Base-by-base conservation (phyloP, 768 basidiomycete species). In the Rhizopogon vesiculosus region DNA sequence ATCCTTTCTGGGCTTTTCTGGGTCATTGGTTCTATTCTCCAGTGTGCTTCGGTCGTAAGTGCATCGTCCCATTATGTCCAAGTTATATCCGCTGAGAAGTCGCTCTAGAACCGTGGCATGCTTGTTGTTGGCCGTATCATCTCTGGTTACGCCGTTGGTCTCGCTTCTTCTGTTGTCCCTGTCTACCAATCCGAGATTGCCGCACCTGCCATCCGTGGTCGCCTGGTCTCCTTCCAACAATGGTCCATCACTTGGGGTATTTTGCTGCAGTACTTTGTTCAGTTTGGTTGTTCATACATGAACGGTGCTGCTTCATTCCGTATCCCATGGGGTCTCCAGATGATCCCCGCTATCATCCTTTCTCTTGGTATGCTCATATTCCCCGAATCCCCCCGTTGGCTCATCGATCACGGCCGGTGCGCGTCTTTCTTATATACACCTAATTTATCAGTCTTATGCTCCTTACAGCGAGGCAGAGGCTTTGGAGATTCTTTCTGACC, bases 241-340 rank as follows among this genome's bases (percentile, higher is more conserved):
- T 89, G 87, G 82, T 80, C 85, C 2, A 88, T 87, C 63, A 87
- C 87, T 0, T 88, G 89, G 85, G 86, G 86, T 70, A 88, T 88
- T 64, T 73, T 87, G 60, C 69, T 90, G 43, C 87, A 88, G 59
- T 84, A 89, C 72, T 88, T 88, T 67, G 78, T 88, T 59, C 82
- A 87, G 61, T 87, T 88, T 57, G 87, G 86, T 8, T 86, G 84
- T 66, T 89, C 86, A 1, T 70, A 71, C 66, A 86, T 89, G 66
- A 69, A 84, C 18, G 85, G 87, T 33, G 75, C 67, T 12, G 86
- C 86, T 0, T 87, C 87, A 0, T 91, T 89, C 79, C 84, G 88
- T 25, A 85, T 91, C 60, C 89, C 88, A 9, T 89, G 87, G 87
- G 85, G 85, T 54, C 70, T 91, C 28, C 89, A 91, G 66, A 79